Conservation (phyloP, 148 eudicot genomes). For the Heliosperma pusillum region DNA sequence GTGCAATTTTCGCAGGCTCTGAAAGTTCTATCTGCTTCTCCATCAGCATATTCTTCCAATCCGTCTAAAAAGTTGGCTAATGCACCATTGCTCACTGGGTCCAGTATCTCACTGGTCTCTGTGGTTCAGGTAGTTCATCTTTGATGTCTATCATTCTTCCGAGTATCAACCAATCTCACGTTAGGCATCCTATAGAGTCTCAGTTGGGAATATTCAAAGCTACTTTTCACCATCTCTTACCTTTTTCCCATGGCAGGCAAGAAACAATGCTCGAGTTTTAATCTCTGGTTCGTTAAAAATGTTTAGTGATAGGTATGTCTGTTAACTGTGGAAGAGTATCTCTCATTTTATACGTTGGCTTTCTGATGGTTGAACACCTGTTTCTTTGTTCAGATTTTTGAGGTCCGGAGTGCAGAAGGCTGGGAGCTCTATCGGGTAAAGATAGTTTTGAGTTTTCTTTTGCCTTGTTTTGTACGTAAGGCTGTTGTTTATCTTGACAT, state of each 20-base stretch:
- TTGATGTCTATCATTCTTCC: background rate
- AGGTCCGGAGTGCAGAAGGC: slow-evolving; percentile 74
- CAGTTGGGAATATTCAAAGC: too few species aligned
- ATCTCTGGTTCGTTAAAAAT: slow-evolving; percentile 76
- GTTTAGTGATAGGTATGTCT: slow-evolving; percentile 69
- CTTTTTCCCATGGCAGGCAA: slow-evolving; percentile 47
- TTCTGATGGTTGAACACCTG: background rate
- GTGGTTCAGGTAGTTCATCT: slow-evolving; percentile 51
- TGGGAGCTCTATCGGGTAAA: slow-evolving; percentile 63
- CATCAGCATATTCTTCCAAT: slow-evolving; percentile 60
- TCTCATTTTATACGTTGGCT: background rate
- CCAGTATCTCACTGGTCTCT: slow-evolving; percentile 62
- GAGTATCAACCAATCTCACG: too few species aligned
- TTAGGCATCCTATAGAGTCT: too few species aligned
- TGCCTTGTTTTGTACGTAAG: background rate
- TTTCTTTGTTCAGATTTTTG: slow-evolving; percentile 53
- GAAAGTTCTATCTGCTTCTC: slow-evolving; percentile 63
- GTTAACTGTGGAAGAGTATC: background rate
- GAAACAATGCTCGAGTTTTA: slow-evolving; percentile 77
- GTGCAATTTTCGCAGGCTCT: slow-evolving; percentile 35
- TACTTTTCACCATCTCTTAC: too few species aligned
- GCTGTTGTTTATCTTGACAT: background rate
- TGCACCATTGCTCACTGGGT: slow-evolving; percentile 56
- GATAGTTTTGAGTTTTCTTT: too few species aligned
- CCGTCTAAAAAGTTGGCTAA: slow-evolving; percentile 43